A percentile compares a stretch with the other conserved stretches of the same genome.
phyloP scores from a whole-genome alignment of 1,139 yeast genomes.

The Hansenula lynferdii region DNA sequence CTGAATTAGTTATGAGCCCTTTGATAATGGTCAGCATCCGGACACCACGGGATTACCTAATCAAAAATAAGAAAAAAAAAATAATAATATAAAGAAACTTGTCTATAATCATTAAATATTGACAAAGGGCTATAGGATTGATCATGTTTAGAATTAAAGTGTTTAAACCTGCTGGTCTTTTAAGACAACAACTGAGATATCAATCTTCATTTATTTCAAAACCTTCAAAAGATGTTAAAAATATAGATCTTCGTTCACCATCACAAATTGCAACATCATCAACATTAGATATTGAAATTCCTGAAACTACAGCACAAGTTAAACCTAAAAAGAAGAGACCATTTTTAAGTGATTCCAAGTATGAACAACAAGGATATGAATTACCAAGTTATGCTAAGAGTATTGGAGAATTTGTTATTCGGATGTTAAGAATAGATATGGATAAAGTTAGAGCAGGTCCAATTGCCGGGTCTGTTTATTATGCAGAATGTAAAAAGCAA shows the following conservation, averaged over 20 bases:
- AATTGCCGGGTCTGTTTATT: slow-evolving; percentile 84
- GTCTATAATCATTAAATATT: no score
- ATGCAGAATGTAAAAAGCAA: slow-evolving; percentile 82
- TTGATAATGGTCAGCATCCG: no score
- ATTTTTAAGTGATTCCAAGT: slow-evolving; percentile 47
- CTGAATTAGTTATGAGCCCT: no score
- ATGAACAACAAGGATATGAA: slow-evolving; percentile 52
- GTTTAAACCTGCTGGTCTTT: background rate
- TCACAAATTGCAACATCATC: slow-evolving; percentile 21
- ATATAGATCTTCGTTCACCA: slow-evolving; percentile 16
- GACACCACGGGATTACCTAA: no score
- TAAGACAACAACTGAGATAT: background rate
- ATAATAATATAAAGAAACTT: no score
- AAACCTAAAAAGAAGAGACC: slow-evolving; percentile 36
- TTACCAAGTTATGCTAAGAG: slow-evolving; percentile 68
- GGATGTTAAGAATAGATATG: slow-evolving; percentile 75
- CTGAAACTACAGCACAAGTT: slow-evolving; percentile 21
- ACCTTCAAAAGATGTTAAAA: slow-evolving; percentile 12
- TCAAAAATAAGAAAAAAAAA: no score
- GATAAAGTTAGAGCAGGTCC: slow-evolving; percentile 92
- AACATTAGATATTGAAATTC: slow-evolving; percentile 16
- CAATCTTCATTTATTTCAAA: slow-evolving; percentile 1
- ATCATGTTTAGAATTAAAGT: no score
- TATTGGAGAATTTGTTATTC: slow-evolving; percentile 69
- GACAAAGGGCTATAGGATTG: no score